These are phyloP conservation scores for Beauveria pseudobassiana DNA, from an alignment of 2,329 filamentous ascomycete genomes.

Conservation along the genomic window DNA sequence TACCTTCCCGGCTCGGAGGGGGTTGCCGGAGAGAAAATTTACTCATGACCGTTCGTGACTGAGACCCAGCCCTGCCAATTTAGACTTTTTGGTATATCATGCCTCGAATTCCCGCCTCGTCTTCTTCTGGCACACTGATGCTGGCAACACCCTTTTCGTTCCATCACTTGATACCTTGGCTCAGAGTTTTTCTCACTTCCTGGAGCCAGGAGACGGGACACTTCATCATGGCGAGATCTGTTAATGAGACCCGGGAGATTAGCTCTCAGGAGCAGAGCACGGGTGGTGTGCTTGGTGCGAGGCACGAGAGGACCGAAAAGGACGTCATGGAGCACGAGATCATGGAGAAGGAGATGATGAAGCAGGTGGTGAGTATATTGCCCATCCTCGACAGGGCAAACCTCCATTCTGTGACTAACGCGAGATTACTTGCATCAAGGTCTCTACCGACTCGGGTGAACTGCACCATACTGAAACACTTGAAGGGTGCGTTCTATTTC, in stretches of 20 bases:
- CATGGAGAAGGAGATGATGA: no score
- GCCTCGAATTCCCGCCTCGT: not conserved
- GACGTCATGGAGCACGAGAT: no score
- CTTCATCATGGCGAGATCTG: conserved; percentile 1
- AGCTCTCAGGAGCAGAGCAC: not conserved
- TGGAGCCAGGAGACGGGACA: conserved; percentile 1
- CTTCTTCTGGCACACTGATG: not conserved
- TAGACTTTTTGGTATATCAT: conserved; percentile 6
- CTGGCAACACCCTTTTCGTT: not conserved
- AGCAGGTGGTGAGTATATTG: not conserved
- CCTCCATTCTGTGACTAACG: not conserved
- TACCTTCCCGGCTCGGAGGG: not conserved
- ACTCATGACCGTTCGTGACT: not conserved
- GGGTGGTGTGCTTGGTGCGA: conserved; percentile 4
- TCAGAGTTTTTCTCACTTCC: not conserved
- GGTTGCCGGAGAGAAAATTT: not conserved
- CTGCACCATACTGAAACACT: not conserved
- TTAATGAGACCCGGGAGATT: conserved; percentile 1
- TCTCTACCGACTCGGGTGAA: not conserved
- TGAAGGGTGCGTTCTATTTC: conserved; percentile 1
- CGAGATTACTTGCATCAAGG: not conserved
- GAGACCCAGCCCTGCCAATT: not conserved
- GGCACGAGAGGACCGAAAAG: not conserved
- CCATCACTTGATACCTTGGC: not conserved
- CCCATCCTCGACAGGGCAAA: no score